Evolutionary conservation across 768 basidiomycete genomes (phyloP).

Genomic region (Gautieria morchelliformis): DNA sequence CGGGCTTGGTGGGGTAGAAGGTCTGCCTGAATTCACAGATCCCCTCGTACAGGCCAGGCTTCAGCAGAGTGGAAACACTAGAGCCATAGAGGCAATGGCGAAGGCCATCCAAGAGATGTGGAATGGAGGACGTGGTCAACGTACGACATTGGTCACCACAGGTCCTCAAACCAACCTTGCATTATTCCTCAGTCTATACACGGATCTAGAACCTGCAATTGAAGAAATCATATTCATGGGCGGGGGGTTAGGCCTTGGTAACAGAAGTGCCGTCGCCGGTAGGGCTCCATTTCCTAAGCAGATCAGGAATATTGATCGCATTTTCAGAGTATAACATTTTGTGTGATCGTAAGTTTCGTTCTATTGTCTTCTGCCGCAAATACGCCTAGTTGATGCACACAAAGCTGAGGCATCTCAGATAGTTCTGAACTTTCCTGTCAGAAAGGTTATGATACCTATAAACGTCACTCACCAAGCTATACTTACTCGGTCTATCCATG

Average conservation of each 20-base stretch:
- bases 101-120: slow-evolving; percentile 41
- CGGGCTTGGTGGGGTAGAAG: slow-evolving; percentile 79
- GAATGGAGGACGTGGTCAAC: slow-evolving; percentile 47
- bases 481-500: slow-evolving; percentile 46
- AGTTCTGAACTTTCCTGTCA: slow-evolving; percentile 61
- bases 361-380: not conserved
- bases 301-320: no score
- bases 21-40: slow-evolving; percentile 44
- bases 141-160: slow-evolving; percentile 62
- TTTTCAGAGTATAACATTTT: slow-evolving; percentile 66
- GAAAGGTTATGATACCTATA: slow-evolving; percentile 69
- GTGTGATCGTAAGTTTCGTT: slow-evolving; percentile 59
- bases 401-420: slow-evolving; percentile 78
- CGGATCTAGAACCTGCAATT: slow-evolving; percentile 43
- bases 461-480: slow-evolving; percentile 86
- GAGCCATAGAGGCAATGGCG: slow-evolving; percentile 66
- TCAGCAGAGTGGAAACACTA: slow-evolving; percentile 30
- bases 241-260: slow-evolving; percentile 80
- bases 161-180: slow-evolving; percentile 70
- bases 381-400: not conserved
- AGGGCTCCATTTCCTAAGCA: slow-evolving; percentile 1
- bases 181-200: slow-evolving; percentile 30
- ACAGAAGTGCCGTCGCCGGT: slow-evolving; percentile 69
- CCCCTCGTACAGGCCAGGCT: slow-evolving; percentile 43
- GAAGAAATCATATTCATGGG: slow-evolving; percentile 84